A percentile compares a stretch with the other conserved stretches of the same genome.
Conservation (phyloP, 2,329 filamentous ascomycete genomes). For the Epichloe glyceriae region DNA sequence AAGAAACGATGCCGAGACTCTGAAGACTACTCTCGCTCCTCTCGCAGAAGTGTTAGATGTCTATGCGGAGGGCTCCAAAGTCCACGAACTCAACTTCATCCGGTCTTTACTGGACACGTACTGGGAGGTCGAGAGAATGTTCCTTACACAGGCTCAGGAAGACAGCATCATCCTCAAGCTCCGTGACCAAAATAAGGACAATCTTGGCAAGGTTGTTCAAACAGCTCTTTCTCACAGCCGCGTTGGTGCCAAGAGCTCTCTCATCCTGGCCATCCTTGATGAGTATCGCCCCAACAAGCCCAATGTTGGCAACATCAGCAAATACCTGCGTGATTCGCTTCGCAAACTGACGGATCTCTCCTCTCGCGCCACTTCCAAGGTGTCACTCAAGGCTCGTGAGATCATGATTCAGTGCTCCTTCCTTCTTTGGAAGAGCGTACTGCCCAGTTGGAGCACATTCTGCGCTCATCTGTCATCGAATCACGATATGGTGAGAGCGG, state of each 20-base stretch:
- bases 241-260: conserved; percentile 84
- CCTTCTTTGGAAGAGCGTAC: conserved; percentile 92
- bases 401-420: conserved; percentile 95
- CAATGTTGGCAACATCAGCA: conserved; percentile 73
- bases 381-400: conserved; percentile 92
- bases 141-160: conserved; percentile 78
- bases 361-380: conserved; percentile 71
- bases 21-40: conserved; percentile 62
- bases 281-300: conserved; percentile 94
- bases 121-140: conserved; percentile 71
- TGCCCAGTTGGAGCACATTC: conserved; percentile 95
- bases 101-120: conserved; percentile 69
- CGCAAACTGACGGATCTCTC: conserved; percentile 82
- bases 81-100: conserved; percentile 77
- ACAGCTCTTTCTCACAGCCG: conserved; percentile 89
- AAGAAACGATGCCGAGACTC: conserved; percentile 55
- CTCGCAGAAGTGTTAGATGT: conserved; percentile 64
- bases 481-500: conserved; percentile 96
- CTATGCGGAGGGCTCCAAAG: conserved; percentile 81
- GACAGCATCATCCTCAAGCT: conserved; percentile 90
- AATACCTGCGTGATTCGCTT: conserved; percentile 71
- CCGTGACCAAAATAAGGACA: conserved; percentile 92
- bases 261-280: conserved; percentile 81
- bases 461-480: conserved; percentile 88
- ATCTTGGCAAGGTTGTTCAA: conserved; percentile 71